These are phyloP conservation scores for Tothia fuscella DNA, from an alignment of 2,329 filamentous ascomycete species.

Conservation along the genomic window DNA sequence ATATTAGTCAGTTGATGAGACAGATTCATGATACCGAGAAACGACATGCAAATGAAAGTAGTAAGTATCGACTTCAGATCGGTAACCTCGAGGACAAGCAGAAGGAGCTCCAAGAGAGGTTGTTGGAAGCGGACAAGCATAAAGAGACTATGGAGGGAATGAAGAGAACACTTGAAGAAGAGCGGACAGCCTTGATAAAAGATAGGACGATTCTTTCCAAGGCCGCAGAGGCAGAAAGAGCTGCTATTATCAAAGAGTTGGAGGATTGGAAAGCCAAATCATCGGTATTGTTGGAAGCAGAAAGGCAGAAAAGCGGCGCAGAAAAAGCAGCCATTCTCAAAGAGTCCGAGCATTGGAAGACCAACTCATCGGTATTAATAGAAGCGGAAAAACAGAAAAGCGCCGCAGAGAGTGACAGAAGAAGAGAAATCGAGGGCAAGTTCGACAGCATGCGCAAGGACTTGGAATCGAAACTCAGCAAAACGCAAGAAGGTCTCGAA, in stretches of 20 bases:
- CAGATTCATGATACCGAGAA: constrained; percentile 38
- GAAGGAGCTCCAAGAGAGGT: constrained; percentile 37
- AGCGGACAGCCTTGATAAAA: constrained; percentile 32
- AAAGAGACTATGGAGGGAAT: constrained; percentile 23
- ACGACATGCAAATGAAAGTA: constrained; percentile 38
- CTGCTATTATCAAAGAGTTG: constrained; percentile 25
- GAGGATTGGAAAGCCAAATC: constrained; percentile 31
- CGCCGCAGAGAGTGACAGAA: constrained; percentile 17
- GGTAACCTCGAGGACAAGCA: constrained; percentile 40
- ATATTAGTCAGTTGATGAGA: constrained; percentile 39
- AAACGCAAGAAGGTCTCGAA: constrained; percentile 1
- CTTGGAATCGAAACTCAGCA: constrained; percentile 3
- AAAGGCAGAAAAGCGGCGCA: constrained; percentile 21
- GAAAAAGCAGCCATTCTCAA: constrained; percentile 9
- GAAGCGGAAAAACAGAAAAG: constrained; percentile 36
- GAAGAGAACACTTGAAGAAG: constrained; percentile 28
- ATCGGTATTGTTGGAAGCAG: constrained; percentile 11
- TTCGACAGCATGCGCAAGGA: constrained; percentile 1
- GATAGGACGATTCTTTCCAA: constrained; percentile 27
- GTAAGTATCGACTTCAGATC: constrained; percentile 38
- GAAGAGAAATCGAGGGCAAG: constrained; percentile 4
- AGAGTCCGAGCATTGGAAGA: constrained; percentile 21
- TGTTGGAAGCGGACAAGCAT: constrained; percentile 33
- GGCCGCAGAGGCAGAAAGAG: constrained; percentile 24
- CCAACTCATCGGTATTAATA: constrained; percentile 27